These are phyloP conservation scores for Ulmus americana DNA, from an alignment of 331 rosid species.

Conservation along the genomic window DNA sequence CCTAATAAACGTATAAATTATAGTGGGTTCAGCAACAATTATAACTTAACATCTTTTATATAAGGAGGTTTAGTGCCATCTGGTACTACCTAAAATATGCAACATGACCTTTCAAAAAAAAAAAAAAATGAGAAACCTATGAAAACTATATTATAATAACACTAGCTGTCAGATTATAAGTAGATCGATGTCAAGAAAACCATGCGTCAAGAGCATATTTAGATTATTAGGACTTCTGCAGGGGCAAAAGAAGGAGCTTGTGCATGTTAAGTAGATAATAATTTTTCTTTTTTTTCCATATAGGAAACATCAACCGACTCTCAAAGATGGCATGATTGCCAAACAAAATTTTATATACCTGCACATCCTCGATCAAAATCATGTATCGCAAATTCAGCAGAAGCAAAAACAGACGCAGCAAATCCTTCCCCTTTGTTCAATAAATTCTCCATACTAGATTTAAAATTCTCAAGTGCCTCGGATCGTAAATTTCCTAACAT, in stretches of 20 bases:
- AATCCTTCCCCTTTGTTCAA: slow-evolving; percentile 69
- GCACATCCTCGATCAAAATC: slow-evolving; percentile 65
- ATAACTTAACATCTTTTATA: not conserved
- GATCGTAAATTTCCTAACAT: slow-evolving; percentile 65
- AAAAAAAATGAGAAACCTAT: too few relatives aligned
- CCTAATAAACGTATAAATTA: not conserved
- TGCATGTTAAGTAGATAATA: too few relatives aligned
- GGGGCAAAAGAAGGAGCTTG: too few relatives aligned
- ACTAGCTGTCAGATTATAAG: too few relatives aligned
- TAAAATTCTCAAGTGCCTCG: slow-evolving; percentile 49
- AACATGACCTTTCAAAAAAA: too few relatives aligned
- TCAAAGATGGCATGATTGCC: slow-evolving; percentile 8
- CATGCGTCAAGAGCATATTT: too few relatives aligned
- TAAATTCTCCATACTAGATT: slow-evolving; percentile 53
- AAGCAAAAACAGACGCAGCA: slow-evolving; percentile 49
- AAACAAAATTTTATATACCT: slow-evolving; percentile 42
- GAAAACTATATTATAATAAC: too few relatives aligned
- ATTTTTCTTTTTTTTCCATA: too few relatives aligned
- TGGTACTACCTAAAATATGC: not conserved
- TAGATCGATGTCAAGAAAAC: too few relatives aligned
- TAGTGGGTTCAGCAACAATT: not conserved
- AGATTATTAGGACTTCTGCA: too few relatives aligned
- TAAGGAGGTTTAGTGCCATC: not conserved
- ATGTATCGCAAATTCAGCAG: slow-evolving; percentile 35
- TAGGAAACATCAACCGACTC: not conserved